Percentiles rank a stretch among this genome's conserved stretches.
Conservation (phyloP, 768 basidiomycete genomes). For the Lactarius indigo region DNA sequence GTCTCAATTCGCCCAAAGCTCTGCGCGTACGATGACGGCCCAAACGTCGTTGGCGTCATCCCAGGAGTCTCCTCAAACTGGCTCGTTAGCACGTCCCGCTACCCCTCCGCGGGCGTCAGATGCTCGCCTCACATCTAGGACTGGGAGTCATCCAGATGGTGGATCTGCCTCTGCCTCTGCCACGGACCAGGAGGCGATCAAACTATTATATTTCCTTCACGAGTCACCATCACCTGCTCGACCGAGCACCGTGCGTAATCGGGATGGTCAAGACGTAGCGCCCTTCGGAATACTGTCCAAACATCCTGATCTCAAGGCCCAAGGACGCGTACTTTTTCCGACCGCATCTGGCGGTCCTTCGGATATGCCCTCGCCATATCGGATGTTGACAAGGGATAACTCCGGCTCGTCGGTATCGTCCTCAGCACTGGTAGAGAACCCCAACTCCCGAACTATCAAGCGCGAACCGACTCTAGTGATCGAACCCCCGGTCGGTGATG, state of each 20-base stretch:
- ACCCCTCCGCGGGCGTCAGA: constrained; percentile 36
- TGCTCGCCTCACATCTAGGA: constrained; percentile 23
- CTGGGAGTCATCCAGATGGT: constrained; percentile 24
- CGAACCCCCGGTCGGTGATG: constrained; percentile 11
- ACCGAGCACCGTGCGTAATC: constrained; percentile 44
- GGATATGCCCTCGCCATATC: constrained; percentile 19
- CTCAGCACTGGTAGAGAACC: constrained; percentile 9
- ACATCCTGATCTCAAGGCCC: constrained; percentile 47
- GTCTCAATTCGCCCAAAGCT: constrained; percentile 65
- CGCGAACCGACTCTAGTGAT: constrained; percentile 18
- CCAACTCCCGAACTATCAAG: constrained; percentile 5
- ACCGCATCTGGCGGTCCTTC: constrained; percentile 27
- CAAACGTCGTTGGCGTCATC: constrained; percentile 39
- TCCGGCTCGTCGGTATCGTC: constrained; percentile 41
- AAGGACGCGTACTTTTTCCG: constrained; percentile 71
- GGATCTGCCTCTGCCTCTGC: constrained; percentile 39
- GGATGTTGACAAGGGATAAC: constrained; percentile 32
- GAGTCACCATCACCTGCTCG: constrained; percentile 82
- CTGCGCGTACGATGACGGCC: constrained; percentile 48
- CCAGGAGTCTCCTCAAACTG: constrained; percentile 39
- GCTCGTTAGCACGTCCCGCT: constrained; percentile 31
- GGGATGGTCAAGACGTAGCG: constrained; percentile 49
- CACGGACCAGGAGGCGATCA: constrained; percentile 81
- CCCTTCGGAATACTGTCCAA: constrained; percentile 57
- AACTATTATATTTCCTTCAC: constrained; percentile 79